Conservation (phyloP, 495 filamentous ascomycete genomes). For the Tuber borchii region DNA sequence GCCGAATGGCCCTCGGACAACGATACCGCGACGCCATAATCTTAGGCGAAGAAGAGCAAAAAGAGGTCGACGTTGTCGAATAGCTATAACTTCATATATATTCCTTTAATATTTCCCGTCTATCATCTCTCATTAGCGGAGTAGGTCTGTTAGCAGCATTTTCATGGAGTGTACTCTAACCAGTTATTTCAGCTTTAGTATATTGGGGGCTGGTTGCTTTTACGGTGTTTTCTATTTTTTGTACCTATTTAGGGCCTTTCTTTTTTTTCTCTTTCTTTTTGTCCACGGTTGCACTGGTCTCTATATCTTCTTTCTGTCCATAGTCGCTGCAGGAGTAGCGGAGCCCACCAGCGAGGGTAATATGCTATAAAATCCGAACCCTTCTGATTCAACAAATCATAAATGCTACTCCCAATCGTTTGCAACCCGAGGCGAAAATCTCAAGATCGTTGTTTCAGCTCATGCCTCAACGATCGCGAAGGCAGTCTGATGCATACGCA, state of each 20-base stretch:
- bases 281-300: conserved; percentile 28
- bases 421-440: not conserved
- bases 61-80: conserved; percentile 33
- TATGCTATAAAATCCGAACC: not conserved
- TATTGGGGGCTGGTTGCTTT: conserved; percentile 30
- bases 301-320: conserved; percentile 10
- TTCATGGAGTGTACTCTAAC: conserved; percentile 37
- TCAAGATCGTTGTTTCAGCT: not conserved
- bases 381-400: not conserved
- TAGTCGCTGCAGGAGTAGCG: conserved; percentile 19
- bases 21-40: conserved; percentile 37
- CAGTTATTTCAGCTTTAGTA: conserved; percentile 29
- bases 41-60: conserved; percentile 36
- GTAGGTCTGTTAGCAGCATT: conserved; percentile 27
- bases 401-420: not conserved
- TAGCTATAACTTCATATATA: conserved; percentile 19
- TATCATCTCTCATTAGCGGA: conserved; percentile 23
- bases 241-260: conserved; percentile 16
- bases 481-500: not conserved
- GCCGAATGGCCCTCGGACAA: conserved; percentile 33
- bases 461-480: not conserved
- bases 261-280: conserved; percentile 26
- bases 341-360: conserved; percentile 10
- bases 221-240: conserved; percentile 24
- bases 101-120: conserved; percentile 28